Conservation (phyloP, 345 rosid genomes). For the Aethionema arabicum region DNA sequence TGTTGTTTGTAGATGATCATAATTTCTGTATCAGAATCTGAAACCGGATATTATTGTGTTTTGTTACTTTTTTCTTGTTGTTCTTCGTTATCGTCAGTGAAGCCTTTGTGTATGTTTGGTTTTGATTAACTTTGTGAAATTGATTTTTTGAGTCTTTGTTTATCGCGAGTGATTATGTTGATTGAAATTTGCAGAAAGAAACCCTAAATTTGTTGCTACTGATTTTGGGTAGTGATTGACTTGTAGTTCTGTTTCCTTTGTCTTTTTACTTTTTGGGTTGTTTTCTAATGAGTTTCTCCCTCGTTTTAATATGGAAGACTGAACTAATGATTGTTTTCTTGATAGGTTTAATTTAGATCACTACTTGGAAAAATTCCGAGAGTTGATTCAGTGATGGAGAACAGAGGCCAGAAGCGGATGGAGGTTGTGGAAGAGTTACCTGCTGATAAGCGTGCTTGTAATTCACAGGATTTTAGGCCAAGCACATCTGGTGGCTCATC, state of each 20-base stretch:
- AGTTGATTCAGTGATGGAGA: conserved; percentile 53
- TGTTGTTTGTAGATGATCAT: conserved; percentile 2
- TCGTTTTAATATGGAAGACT: background rate
- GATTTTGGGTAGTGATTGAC: conserved; percentile 22
- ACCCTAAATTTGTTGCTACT: conserved; percentile 11
- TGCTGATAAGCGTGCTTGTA: conserved; percentile 94
- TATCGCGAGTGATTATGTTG: background rate
- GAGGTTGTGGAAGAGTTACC: conserved; percentile 76
- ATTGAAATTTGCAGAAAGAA: conserved; percentile 3
- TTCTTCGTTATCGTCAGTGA: conserved; percentile 11
- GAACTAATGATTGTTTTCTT: conserved; percentile 15
- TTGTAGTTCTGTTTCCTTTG: conserved; percentile 20
- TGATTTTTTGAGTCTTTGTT: conserved; percentile 24
- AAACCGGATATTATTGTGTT: background rate
- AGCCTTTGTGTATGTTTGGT: conserved; percentile 21
- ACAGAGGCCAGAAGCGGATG: conserved; percentile 86
- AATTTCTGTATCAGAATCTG: background rate
- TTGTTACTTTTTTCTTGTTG: background rate
- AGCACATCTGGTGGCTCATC: conserved; percentile 67
- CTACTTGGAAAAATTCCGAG: conserved; percentile 1
- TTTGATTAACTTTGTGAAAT: background rate
- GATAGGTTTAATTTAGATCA: conserved; percentile 22
- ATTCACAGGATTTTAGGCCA: conserved; percentile 72
- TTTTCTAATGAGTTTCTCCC: background rate
- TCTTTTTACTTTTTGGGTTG: background rate